phyloP scores from a whole-genome alignment of 192 early-diverging fungal genomes.

The Backusella psychrophila region DNA sequence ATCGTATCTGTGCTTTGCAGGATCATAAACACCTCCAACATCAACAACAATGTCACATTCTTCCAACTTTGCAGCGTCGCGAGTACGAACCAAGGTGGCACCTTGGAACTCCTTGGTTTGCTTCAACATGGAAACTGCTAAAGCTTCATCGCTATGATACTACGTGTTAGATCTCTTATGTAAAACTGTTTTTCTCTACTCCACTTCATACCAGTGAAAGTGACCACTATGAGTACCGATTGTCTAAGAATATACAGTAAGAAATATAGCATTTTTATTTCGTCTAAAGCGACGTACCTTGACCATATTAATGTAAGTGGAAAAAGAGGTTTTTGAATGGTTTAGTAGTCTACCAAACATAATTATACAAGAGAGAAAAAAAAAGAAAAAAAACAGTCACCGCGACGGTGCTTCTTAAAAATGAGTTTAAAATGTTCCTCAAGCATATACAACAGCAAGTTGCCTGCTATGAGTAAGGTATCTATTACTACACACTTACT shows the following conservation, averaged over 20 bases:
- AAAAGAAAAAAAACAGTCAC: not conserved
- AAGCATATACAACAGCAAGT: no score
- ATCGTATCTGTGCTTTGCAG: constrained; percentile 71
- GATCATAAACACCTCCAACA: constrained; percentile 92
- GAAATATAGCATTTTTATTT: not conserved
- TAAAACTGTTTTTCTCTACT: no score
- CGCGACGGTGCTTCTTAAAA: not conserved
- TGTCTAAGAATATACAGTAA: constrained; percentile 13
- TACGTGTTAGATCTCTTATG: not conserved
- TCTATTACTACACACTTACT: no score
- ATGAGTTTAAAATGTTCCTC: not conserved
- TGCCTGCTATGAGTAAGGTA: no score
- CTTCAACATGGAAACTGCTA: constrained; percentile 87
- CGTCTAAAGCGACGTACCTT: not conserved
- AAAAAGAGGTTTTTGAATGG: not conserved
- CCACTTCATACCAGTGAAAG: constrained; percentile 56
- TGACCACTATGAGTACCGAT: constrained; percentile 88
- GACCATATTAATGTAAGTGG: constrained; percentile 4
- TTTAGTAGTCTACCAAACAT: not conserved
- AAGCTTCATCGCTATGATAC: constrained; percentile 74
- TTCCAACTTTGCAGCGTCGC: constrained; percentile 76
- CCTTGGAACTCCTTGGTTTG: constrained; percentile 59
- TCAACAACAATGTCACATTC: constrained; percentile 89
- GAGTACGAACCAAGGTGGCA: constrained; percentile 73
- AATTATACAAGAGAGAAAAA: not conserved